Evolutionary conservation across 192 early-diverging fungal genomes (phyloP).

Genomic region (Geranomyces variabilis): DNA sequence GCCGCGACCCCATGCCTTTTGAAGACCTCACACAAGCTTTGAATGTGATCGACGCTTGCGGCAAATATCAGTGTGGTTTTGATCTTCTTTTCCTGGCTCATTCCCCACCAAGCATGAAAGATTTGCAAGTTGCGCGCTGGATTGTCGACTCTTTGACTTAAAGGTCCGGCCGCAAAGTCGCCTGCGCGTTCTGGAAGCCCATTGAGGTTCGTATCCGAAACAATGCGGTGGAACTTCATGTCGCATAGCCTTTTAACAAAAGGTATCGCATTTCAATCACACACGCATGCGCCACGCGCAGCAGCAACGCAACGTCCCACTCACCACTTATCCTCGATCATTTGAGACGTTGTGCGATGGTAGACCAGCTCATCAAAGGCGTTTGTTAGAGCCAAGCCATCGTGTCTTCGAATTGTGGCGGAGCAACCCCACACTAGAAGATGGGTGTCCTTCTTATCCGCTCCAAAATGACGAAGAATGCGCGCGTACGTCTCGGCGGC

Average conservation of each 20-base stretch:
- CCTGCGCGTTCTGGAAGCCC: slow-evolving; percentile 50
- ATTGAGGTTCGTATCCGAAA: slow-evolving; percentile 61
- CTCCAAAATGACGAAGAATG: slow-evolving; percentile 74
- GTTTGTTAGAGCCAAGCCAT: slow-evolving; percentile 66
- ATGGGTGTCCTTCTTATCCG: slow-evolving; percentile 44
- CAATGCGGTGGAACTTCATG: slow-evolving; percentile 66
- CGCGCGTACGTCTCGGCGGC: slow-evolving; percentile 73
- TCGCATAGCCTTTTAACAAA: slow-evolving; percentile 59
- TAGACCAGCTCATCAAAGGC: slow-evolving; percentile 82
- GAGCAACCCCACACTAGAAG: slow-evolving; percentile 92
- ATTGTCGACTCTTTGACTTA: slow-evolving; percentile 40
- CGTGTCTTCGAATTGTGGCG: slow-evolving; percentile 84
- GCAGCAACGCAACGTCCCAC: background rate
- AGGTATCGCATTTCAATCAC: background rate
- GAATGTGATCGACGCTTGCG: slow-evolving; percentile 78
- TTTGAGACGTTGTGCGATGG: slow-evolving; percentile 71
- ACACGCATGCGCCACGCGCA: background rate
- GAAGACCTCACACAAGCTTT: slow-evolving; percentile 61
- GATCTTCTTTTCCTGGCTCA: slow-evolving; percentile 34
- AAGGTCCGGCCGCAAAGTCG: slow-evolving; percentile 64
- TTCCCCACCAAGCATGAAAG: background rate
- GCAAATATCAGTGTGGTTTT: slow-evolving; percentile 85
- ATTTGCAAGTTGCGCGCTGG: slow-evolving; percentile 21
- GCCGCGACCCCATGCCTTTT: slow-evolving; percentile 44
- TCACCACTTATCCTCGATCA: slow-evolving; percentile 84